These are phyloP conservation scores for Arthrinium phaeospermum DNA, from an alignment of 2,329 filamentous ascomycete genomes.

Conservation along the genomic window DNA sequence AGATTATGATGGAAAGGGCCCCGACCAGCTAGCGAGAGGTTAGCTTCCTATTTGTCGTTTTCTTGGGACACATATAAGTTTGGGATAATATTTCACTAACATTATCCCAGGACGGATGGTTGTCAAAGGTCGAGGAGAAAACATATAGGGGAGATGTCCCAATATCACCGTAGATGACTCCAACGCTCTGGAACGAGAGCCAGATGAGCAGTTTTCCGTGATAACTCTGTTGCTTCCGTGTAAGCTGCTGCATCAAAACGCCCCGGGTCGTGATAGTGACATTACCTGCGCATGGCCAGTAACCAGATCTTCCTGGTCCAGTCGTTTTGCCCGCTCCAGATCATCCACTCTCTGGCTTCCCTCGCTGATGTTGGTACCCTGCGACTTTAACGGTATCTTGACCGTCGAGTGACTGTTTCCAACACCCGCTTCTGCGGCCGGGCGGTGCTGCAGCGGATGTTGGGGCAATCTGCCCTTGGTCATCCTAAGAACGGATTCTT, in stretches of 20 bases:
- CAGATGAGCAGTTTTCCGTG: slow-evolving; percentile 30
- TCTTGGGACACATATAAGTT: background rate
- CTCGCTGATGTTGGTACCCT: background rate
- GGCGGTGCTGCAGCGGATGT: background rate
- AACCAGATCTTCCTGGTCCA: background rate
- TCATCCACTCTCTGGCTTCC: background rate
- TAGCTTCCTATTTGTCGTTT: background rate
- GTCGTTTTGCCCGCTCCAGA: background rate
- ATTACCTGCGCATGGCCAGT: background rate
- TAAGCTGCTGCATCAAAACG: background rate
- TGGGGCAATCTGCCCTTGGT: background rate
- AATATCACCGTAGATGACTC: slow-evolving; percentile 71
- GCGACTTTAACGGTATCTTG: background rate
- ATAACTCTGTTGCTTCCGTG: slow-evolving; percentile 3
- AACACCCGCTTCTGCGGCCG: background rate
- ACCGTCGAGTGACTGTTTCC: background rate
- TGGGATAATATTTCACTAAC: background rate
- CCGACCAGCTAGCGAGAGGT: slow-evolving; percentile 51
- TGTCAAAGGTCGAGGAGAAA: slow-evolving; percentile 66
- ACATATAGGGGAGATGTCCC: slow-evolving; percentile 68
- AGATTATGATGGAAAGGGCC: slow-evolving; percentile 68
- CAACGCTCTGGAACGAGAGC: slow-evolving; percentile 65
- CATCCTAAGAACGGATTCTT: background rate
- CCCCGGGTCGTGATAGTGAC: background rate
- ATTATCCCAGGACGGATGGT: slow-evolving; percentile 59